Evolutionary conservation across 1,139 yeast genomes (phyloP), one percentile per base, ranked within the genome.

Genomic region (Candida frijolesensis): DNA sequence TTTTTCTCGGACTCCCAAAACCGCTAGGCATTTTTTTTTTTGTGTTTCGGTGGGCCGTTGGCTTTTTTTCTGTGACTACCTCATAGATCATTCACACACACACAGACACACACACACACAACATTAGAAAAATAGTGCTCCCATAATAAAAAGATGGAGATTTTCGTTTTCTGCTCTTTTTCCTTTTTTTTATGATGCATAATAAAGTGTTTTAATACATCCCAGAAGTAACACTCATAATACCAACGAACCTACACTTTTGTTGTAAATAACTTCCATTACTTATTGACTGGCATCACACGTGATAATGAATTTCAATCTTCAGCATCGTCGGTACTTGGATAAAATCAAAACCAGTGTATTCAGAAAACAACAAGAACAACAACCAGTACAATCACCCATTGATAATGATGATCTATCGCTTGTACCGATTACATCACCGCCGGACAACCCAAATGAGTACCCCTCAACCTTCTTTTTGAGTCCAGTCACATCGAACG

Each of bases 401-500:
- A n/a, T 42, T 18, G 38, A 25, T 32, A 45, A 42, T 16, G 32
- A 48, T 22, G 54, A 50, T 19, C 42, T 54, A 30, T 42, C 55
- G 7, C 48, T 55, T 35, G 40, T 53, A 12, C 60, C 60, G 3
- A 44, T 53, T 14, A 55, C 58, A 12, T 54, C 58, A 10, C 60
- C 60, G 1, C 52, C 54, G 11, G 57, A 54, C 39, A 45, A 49
- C 32, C 54, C 51, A 7, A 43, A 53, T 15, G 46, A 49, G 22
- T 55, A 55, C 39, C 65, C 66, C 2, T 61, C 71, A 16, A 58
- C 69, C n/a, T 62, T 69, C 43, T 62, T 66, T 49, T 61, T 72
- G 44, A 68, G 72, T 12, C 77, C 77, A 18, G 66, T 72, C 50
- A 70, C 76, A 2, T 68, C 74, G 4, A 65, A 68, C 43, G 76